phyloP scores from a whole-genome alignment of 2,329 filamentous ascomycete species.

The Curvularia lunata region DNA sequence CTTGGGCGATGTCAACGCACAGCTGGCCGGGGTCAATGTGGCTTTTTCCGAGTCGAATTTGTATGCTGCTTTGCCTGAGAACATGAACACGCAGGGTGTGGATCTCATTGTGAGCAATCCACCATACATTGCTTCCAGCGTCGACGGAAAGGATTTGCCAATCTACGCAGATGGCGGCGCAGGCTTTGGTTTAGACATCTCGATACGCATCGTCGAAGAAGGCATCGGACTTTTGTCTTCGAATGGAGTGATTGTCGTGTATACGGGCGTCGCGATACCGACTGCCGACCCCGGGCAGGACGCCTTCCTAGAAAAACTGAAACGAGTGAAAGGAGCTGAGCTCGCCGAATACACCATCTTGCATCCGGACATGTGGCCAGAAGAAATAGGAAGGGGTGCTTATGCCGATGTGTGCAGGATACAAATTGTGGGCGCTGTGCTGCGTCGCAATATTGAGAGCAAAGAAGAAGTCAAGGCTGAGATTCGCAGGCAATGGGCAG shows the following conservation, averaged over 20 bases:
- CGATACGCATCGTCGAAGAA: slow-evolving; percentile 28
- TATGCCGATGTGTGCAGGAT: slow-evolving; percentile 35
- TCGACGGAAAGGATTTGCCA: slow-evolving; percentile 28
- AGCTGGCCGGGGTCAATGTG: slow-evolving; percentile 20
- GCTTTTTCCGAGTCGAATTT: slow-evolving; percentile 30
- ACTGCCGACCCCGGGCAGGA: slow-evolving; percentile 24
- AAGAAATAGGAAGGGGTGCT: slow-evolving; percentile 31
- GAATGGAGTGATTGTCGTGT: slow-evolving; percentile 27
- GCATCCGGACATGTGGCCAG: slow-evolving; percentile 36
- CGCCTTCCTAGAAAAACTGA: slow-evolving; percentile 26
- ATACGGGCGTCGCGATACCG: slow-evolving; percentile 33
- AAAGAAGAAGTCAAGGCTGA: background rate
- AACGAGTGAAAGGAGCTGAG: slow-evolving; percentile 19
- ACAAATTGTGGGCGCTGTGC: slow-evolving; percentile 31
- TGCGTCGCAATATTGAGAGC: slow-evolving; percentile 11
- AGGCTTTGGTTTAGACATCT: slow-evolving; percentile 30
- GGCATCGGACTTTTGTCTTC: slow-evolving; percentile 26
- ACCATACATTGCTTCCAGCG: slow-evolving; percentile 33
- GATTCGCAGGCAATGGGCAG: slow-evolving; percentile 5
- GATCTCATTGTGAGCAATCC: slow-evolving; percentile 36
- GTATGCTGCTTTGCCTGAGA: slow-evolving; percentile 22
- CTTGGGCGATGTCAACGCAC: slow-evolving; percentile 26
- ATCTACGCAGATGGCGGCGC: slow-evolving; percentile 36
- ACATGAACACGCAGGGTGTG: slow-evolving; percentile 15
- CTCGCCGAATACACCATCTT: slow-evolving; percentile 29